phyloP scores from a whole-genome alignment of 345 rosid genomes.

The Eucalyptus tenuipes region DNA sequence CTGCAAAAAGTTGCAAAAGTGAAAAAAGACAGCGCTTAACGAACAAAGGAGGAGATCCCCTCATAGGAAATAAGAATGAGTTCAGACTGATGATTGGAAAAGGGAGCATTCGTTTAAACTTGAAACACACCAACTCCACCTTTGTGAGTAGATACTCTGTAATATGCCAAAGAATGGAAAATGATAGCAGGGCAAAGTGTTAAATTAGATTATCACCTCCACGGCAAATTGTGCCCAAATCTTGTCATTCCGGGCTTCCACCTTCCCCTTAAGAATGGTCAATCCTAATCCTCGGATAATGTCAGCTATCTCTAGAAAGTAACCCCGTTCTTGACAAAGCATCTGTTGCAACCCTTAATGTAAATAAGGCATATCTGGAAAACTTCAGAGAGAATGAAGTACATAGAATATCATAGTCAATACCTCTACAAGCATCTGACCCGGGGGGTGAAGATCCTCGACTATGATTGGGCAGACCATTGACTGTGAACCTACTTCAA shows the following conservation, averaged over 20 bases:
- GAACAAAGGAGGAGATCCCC: background rate
- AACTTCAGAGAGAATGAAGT: background rate
- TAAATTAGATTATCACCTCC: constrained; percentile 41
- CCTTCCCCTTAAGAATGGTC: constrained; percentile 87
- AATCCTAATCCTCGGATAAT: constrained; percentile 81
- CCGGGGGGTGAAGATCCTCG: constrained; percentile 85
- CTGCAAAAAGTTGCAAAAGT: constrained; percentile 15
- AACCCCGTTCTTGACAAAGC: constrained; percentile 91
- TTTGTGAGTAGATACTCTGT: background rate
- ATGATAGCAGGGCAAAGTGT: background rate
- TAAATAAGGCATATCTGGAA: background rate
- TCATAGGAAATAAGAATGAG: background rate
- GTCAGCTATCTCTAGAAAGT: constrained; percentile 92
- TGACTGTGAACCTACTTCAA: constrained; percentile 86
- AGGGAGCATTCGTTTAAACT: background rate
- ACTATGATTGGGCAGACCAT: constrained; percentile 88
- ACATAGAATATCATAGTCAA: background rate
- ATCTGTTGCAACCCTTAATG: constrained; percentile 29
- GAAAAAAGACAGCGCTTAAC: background rate
- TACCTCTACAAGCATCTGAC: constrained; percentile 94
- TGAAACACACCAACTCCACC: background rate
- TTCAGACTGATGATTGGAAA: background rate
- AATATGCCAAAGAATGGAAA: background rate
- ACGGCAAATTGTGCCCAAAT: constrained; percentile 88
- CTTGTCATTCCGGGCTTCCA: constrained; percentile 75